Evolutionary conservation across 768 basidiomycete species (phyloP), one percentile per base, ranked within the genome.

Genomic region (Agaricus sinodeliciosus): DNA sequence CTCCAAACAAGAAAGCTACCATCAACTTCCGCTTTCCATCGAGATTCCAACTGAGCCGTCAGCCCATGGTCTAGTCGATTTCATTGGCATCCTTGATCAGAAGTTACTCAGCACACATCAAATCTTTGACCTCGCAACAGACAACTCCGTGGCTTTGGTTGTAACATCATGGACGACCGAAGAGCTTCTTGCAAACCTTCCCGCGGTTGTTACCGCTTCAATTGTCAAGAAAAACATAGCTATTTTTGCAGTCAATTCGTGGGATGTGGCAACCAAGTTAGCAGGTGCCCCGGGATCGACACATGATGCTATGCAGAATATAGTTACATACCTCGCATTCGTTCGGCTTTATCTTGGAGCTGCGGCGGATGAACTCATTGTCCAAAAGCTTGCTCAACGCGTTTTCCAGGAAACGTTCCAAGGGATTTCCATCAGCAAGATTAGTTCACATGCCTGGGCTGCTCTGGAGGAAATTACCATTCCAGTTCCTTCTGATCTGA

Each of bases 271-370:
- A 19, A 66, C 70, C 18, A 68, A 67, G 26, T 58, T 80, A 19
- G 64, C 65, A 2, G 69, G 68, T 16, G 61, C 64, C 9, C 62
- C 66, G n/a, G 64, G 66, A 12, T 55, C 67, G 3, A 56, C 63
- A 8, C 69, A 68, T 51, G 73, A 77, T 39, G 68, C 72, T 1
- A 59, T 79, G 6, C 77, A 87, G 60, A 74, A 71, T 57, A 67
- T 89, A 56, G 62, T 90, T 34, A 78, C 83, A 40, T 81, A 90
- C 59, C 73, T 94, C 26, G 86, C 88, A 0, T 90, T 97, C 74
- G 68, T 97, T 62, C 77, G 90, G 49, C 74, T 98, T 28, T 98
- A 87, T 69, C 72, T 92, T 37, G 89, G 87, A 26, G 68, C 73
- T 46, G 69, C 71, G n/a, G 84, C 83, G 6, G 76, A 70, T 19